phyloP scores from a whole-genome alignment of 495 filamentous ascomycete genomes.

The Neurospora africana region DNA sequence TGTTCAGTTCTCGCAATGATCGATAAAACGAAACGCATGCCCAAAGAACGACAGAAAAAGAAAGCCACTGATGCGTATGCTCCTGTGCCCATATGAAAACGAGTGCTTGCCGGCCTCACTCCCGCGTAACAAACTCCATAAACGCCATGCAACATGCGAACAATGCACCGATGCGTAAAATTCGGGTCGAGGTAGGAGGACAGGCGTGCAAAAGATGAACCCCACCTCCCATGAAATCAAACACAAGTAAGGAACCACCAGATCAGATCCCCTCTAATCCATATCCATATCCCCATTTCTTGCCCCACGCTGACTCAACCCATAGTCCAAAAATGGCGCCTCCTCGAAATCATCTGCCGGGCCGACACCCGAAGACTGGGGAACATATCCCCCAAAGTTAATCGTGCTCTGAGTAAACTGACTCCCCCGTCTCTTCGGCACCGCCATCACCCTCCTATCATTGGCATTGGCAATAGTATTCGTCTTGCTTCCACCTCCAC shows the following conservation, averaged over 20 bases:
- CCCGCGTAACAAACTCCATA: background rate
- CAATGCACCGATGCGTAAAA: background rate
- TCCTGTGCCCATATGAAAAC: background rate
- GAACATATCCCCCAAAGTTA: background rate
- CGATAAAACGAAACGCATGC: background rate
- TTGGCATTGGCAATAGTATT: constrained; percentile 3
- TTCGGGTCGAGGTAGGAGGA: background rate
- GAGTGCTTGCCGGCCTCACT: background rate
- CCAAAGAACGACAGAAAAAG: background rate
- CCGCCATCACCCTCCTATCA: constrained; percentile 29
- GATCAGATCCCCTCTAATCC: constrained; percentile 2
- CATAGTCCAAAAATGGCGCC: constrained; percentile 39
- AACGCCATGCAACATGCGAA: constrained; percentile 1
- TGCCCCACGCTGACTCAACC: constrained; percentile 1
- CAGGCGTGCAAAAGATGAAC: background rate
- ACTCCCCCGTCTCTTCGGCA: constrained; percentile 20
- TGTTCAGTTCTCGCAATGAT: background rate
- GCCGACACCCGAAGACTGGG: background rate
- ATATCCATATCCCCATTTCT: constrained; percentile 10
- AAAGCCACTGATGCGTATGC: background rate
- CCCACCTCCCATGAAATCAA: background rate
- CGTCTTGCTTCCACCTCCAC: constrained; percentile 2
- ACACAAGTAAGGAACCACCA: background rate
- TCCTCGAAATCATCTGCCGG: constrained; percentile 40
- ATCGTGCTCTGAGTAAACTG: background rate